phyloP scores from a whole-genome alignment of 208 protist genomes.

The Phytomonas sp. region DNA sequence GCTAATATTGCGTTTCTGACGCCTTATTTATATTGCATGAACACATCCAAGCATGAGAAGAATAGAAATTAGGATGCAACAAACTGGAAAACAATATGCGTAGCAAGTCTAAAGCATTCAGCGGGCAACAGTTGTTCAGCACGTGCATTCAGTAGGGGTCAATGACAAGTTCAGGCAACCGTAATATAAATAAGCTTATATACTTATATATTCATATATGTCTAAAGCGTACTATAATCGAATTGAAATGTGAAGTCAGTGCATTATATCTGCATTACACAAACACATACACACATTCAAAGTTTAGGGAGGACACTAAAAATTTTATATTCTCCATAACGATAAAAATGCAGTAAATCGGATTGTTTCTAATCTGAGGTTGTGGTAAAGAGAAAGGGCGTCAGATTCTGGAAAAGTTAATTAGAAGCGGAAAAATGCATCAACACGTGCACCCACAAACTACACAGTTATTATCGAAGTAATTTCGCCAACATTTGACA shows the following conservation, averaged over 20 bases:
- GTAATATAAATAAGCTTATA: background rate
- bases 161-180: background rate
- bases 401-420: background rate
- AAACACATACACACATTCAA: background rate
- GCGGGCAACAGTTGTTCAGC: no score
- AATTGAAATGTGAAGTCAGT: background rate
- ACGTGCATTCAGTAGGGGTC: background rate
- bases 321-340: background rate
- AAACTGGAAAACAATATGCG: background rate
- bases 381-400: background rate
- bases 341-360: background rate
- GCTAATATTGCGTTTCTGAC: background rate
- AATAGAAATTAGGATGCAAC: background rate
- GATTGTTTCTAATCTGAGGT: background rate
- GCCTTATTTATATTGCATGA: background rate
- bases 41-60: background rate
- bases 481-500: background rate
- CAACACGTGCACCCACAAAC: background rate
- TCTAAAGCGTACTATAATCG: background rate
- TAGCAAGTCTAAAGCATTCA: background rate
- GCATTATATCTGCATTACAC: background rate
- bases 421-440: background rate
- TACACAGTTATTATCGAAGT: background rate
- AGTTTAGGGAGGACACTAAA: background rate
- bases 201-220: conserved; percentile 1